These are phyloP conservation scores for Diaporthe amygdali DNA, from an alignment of 2,329 filamentous ascomycete genomes.

Conservation along the genomic window DNA sequence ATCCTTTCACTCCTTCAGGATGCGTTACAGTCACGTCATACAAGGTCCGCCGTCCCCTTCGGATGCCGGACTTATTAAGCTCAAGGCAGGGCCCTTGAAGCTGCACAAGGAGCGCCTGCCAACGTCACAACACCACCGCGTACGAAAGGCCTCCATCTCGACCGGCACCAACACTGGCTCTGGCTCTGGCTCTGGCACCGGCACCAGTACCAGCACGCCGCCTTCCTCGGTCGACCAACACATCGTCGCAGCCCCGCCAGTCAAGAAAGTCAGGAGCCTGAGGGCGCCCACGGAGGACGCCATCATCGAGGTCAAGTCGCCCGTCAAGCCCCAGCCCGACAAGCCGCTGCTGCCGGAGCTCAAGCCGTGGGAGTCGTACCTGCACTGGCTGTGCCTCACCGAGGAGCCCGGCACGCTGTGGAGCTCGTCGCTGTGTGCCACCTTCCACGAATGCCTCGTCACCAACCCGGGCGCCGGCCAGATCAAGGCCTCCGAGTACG, in stretches of 20 bases:
- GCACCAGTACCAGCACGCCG: constrained; percentile 5
- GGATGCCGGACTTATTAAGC: constrained; percentile 19
- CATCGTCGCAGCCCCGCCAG: not conserved
- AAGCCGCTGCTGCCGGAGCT: constrained; percentile 8
- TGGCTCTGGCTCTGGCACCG: not conserved
- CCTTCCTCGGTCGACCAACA: not conserved
- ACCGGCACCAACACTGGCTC: not conserved
- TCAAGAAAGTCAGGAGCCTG: not conserved
- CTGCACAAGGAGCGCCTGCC: constrained; percentile 22
- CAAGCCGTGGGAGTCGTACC: constrained; percentile 23
- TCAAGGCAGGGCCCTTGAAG: constrained; percentile 12
- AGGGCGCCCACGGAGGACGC: constrained; percentile 6
- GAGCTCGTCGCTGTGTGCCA: constrained; percentile 21
- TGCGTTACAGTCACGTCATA: constrained; percentile 23
- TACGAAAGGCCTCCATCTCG: constrained; percentile 20
- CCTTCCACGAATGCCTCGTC: constrained; percentile 20
- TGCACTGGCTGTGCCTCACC: constrained; percentile 24
- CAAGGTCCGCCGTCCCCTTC: constrained; percentile 22
- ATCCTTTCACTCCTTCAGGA: constrained; percentile 4
- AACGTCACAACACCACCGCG: constrained; percentile 19
- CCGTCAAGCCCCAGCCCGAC: not conserved
- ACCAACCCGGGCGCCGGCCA: not conserved
- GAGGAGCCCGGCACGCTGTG: constrained; percentile 24
- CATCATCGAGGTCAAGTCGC: constrained; percentile 14
- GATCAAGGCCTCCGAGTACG: constrained; percentile 16